Percentiles rank a stretch among this genome's conserved stretches.
These are phyloP conservation scores for Cercis canadensis DNA, from an alignment of 306 rosid species.

Conservation along the genomic window DNA sequence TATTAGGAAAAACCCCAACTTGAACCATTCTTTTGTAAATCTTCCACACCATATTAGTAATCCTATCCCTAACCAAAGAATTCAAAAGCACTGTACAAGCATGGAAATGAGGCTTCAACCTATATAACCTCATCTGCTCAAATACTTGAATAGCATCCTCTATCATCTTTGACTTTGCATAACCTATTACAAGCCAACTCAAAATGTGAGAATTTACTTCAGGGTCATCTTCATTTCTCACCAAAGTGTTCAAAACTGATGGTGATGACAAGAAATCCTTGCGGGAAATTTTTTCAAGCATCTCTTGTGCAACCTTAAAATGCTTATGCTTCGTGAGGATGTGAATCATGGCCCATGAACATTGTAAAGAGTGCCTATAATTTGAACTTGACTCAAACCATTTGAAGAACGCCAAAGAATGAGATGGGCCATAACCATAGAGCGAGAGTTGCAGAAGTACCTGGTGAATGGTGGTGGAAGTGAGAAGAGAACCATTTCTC, in stretches of 20 bases:
- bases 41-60: conserved; percentile 76
- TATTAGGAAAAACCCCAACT: conserved; percentile 63
- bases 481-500: conserved; percentile 49
- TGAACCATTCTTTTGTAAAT: conserved; percentile 62
- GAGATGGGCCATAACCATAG: conserved; percentile 51
- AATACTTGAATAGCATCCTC: conserved; percentile 80
- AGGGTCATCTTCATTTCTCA: conserved; percentile 48
- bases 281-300: conserved; percentile 73
- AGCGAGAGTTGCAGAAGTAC: conserved; percentile 61
- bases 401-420: conserved; percentile 69
- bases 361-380: conserved; percentile 72
- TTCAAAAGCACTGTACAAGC: conserved; percentile 88
- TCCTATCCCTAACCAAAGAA: conserved; percentile 69
- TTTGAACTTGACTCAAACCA: conserved; percentile 68
- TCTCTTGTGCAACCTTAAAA: conserved; percentile 65
- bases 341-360: conserved; percentile 79
- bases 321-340: conserved; percentile 62
- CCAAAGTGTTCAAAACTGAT: conserved; percentile 71
- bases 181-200: conserved; percentile 85
- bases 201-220: conserved; percentile 79
- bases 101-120: conserved; percentile 67
- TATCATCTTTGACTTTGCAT: conserved; percentile 63
- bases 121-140: conserved; percentile 68
- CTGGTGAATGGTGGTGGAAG: conserved; percentile 60
- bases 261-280: conserved; percentile 73